Percentiles rank a stretch among this genome's conserved stretches.
These are phyloP conservation scores for Rubia balearica DNA, from an alignment of 305 asterid genomes.

Conservation along the genomic window DNA sequence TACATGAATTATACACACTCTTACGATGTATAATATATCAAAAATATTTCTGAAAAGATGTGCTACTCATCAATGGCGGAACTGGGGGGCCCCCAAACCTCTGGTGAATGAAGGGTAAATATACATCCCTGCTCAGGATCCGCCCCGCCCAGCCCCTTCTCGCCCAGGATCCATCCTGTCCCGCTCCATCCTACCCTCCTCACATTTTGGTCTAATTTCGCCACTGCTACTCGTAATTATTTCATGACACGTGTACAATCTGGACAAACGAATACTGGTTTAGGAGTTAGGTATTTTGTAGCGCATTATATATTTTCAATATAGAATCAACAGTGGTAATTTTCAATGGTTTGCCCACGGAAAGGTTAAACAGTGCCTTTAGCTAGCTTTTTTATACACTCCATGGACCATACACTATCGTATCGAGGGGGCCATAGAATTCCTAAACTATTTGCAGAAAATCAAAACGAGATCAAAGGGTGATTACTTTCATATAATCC, in stretches of 20 bases:
- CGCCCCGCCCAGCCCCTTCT: no score
- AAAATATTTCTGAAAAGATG: no score
- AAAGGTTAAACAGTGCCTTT: slow-evolving; percentile 9
- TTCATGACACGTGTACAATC: not conserved
- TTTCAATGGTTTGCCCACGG: not conserved
- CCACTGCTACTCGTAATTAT: no score
- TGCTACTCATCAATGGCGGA: no score
- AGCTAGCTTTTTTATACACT: not conserved
- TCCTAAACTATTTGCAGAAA: not conserved
- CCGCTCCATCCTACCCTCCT: no score
- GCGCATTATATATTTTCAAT: not conserved
- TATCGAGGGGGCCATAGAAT: not conserved
- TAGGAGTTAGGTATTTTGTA: not conserved
- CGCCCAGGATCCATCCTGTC: no score
- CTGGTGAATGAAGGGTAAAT: no score
- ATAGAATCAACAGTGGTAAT: not conserved
- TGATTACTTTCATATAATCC: not conserved
- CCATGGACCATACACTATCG: not conserved
- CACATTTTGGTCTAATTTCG: no score
- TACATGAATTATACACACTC: no score
- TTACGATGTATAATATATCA: no score
- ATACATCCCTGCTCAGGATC: no score
- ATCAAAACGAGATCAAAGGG: not conserved
- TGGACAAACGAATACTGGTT: not conserved
- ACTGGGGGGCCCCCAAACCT: no score